These are phyloP conservation scores for Malassezia brasiliensis DNA, from an alignment of 1,284 basidiomycete species.

Conservation along the genomic window DNA sequence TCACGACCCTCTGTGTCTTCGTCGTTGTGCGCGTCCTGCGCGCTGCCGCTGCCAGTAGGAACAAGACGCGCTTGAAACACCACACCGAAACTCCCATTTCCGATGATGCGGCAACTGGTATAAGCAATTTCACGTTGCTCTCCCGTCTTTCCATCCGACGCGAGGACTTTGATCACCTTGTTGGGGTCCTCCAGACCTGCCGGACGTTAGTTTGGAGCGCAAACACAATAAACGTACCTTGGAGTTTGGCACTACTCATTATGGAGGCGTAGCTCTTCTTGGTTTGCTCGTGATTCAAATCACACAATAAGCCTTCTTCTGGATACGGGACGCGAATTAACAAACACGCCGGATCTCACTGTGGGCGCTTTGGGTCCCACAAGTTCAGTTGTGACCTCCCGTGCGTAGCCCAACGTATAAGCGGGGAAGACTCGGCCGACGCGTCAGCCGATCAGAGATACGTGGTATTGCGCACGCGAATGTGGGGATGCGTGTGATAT, in stretches of 20 bases:
- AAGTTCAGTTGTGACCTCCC: neutral
- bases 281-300: too few relatives aligned
- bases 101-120: conserved; percentile 95
- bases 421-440: neutral
- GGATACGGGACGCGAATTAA: too few relatives aligned
- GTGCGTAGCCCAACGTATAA: neutral
- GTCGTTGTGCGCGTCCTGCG: conserved; percentile 14
- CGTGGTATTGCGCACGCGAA: neutral
- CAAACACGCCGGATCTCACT: too few relatives aligned
- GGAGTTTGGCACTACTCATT: conserved; percentile 14
- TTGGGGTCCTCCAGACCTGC: conserved; percentile 68
- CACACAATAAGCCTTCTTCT: too few relatives aligned
- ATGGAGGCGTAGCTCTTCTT: neutral
- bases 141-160: conserved; percentile 86
- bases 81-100: conserved; percentile 96
- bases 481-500: neutral
- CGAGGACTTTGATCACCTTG: conserved; percentile 86
- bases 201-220: neutral
- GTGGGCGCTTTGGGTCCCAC: neutral
- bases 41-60: neutral
- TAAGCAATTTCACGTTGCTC: conserved; percentile 81
- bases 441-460: neutral
- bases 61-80: conserved; percentile 68
- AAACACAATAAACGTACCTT: conserved; percentile 4
- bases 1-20: conserved; percentile 49